These are phyloP conservation scores for Scleroderma citrinum DNA, from an alignment of 768 basidiomycete genomes.

Conservation along the genomic window DNA sequence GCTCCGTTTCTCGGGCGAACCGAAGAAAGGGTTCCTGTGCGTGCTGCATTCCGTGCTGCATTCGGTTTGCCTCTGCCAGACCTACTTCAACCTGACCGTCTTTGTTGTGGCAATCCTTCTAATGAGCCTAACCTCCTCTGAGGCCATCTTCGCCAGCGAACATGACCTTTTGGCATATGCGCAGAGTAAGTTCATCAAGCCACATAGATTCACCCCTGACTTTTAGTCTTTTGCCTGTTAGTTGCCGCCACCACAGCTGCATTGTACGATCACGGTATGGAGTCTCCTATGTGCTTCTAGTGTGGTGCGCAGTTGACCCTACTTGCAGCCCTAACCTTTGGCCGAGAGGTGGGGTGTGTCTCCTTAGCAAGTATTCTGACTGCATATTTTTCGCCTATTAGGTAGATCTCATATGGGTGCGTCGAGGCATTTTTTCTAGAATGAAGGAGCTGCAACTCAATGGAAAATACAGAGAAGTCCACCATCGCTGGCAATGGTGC, in stretches of 20 bases:
- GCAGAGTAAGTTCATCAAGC: constrained; percentile 14
- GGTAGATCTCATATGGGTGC: constrained; percentile 29
- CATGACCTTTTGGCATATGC: constrained; percentile 14
- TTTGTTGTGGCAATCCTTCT: not conserved
- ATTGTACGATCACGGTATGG: constrained; percentile 26
- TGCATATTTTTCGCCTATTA: constrained; percentile 2
- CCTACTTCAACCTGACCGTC: no score
- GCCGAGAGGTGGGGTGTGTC: constrained; percentile 21
- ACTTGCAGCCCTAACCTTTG: constrained; percentile 16
- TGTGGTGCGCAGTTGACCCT: not conserved
- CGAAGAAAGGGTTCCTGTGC: no score
- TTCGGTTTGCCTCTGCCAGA: no score
- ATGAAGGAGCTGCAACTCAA: not conserved
- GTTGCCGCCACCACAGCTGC: constrained; percentile 24
- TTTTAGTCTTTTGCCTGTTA: constrained; percentile 7
- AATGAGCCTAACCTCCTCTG: constrained; percentile 21
- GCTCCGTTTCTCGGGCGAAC: not conserved
- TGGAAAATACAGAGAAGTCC: constrained; percentile 16
- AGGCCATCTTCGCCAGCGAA: not conserved
- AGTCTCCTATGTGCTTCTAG: not conserved
- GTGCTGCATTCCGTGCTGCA: no score
- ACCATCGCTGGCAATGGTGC: constrained; percentile 17
- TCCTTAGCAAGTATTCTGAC: not conserved
- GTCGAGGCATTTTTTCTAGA: not conserved
- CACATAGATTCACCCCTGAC: not conserved